phyloP scores from a whole-genome alignment of 1,139 yeast genomes.

The Spathaspora sp. region DNA sequence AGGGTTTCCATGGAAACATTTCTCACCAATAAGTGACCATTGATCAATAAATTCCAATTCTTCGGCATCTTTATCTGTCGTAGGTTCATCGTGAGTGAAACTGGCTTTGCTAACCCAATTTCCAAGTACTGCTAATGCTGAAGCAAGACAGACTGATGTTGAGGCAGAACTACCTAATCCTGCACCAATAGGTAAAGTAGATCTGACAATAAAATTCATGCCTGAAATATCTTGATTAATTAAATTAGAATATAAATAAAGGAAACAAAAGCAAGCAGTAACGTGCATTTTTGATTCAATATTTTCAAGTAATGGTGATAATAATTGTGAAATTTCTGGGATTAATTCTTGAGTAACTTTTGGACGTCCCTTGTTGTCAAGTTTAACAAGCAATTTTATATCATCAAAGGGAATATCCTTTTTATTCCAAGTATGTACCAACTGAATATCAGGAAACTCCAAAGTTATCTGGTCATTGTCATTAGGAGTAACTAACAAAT shows the following conservation, averaged over 20 bases:
- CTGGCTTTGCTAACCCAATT: slow-evolving; percentile 46
- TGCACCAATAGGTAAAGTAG: slow-evolving; percentile 93
- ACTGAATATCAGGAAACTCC: slow-evolving; percentile 80
- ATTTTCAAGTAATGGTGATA: slow-evolving; percentile 43
- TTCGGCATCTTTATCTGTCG: slow-evolving; percentile 32
- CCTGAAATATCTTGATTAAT: slow-evolving; percentile 52
- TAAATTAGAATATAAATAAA: slow-evolving; percentile 68
- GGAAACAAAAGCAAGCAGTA: slow-evolving; percentile 82
- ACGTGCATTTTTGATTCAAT: slow-evolving; percentile 61
- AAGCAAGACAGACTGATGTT: slow-evolving; percentile 77
- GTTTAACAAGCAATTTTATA: slow-evolving; percentile 23
- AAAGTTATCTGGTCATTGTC: slow-evolving; percentile 48
- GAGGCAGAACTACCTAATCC: slow-evolving; percentile 97
- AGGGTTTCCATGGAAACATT: slow-evolving; percentile 95
- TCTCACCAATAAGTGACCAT: slow-evolving; percentile 94
- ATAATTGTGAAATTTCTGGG: slow-evolving; percentile 54
- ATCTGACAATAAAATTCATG: slow-evolving; percentile 62
- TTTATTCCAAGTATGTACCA: slow-evolving; percentile 62
- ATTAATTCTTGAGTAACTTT: slow-evolving; percentile 55
- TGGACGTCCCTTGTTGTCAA: slow-evolving; percentile 26
- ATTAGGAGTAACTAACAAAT: slow-evolving; percentile 57
- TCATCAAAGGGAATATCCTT: slow-evolving; percentile 61
- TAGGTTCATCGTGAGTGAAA: slow-evolving; percentile 26
- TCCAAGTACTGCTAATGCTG: slow-evolving; percentile 69
- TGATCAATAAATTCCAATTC: slow-evolving; percentile 66